Evolutionary conservation across 495 filamentous ascomycete genomes (phyloP), one percentile per base, ranked within the genome.

Genomic region (Opeltia flavorubescens): DNA sequence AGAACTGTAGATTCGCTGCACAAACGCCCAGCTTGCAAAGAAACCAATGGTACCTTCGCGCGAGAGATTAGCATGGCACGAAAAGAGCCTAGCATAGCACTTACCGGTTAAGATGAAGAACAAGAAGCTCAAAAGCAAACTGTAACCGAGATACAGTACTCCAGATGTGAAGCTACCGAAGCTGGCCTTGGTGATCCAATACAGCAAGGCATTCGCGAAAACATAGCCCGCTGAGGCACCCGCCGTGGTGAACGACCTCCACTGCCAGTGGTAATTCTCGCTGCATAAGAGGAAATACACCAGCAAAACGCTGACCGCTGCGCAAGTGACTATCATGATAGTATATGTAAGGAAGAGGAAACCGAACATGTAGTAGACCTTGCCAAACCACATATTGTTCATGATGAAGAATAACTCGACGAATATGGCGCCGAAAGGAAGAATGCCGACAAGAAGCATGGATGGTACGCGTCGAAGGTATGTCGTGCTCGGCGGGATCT

Each of bases 291-390:
- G 55, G 67, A 94, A 95, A 64, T 98, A 98, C 0, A 95, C 80
- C 65, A 95, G 76, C 4, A 98, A 69, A 17, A 96, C 76, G 2
- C 91, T 95, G 28, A 91, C 89, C 2, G 87, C 83, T 1, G 91
- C 89, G 45, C 82, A 85, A 4, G 91, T 95, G 59, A 95, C 83
- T 58, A 96, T 87, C 87, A 96, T 95, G 52, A 98, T 76, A 13
- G 84, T 89, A 64, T 93, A 98, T 74, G 87, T 94, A 44, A 98
- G 67, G 71, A 98, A 98, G 31, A 98, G 72, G 72, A 98, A 98
- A 25, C 91, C 91, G 55, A 98, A 98, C 91, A 98, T 98, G 70
- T 98, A 98, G 70, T 98, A 98, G 47, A 98, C 86, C 69, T 89
- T 89, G 70, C 78, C 84, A 63, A 87, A 89, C 91, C 91, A 98